phyloP scores from a whole-genome alignment of 768 basidiomycete species.

The Phlegmacium glaucopus region DNA sequence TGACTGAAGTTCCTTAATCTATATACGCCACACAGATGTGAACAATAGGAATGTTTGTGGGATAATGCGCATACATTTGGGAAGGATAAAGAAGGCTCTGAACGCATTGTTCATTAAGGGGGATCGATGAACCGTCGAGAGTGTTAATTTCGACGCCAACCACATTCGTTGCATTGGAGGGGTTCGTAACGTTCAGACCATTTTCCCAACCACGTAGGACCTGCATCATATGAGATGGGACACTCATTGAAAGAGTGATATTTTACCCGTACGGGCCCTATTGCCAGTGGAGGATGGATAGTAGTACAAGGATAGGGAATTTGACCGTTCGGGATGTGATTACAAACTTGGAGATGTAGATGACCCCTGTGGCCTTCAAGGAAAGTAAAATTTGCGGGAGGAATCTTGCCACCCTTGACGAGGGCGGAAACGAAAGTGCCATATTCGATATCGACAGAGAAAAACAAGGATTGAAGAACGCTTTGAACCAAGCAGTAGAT shows the following conservation, averaged over 20 bases:
- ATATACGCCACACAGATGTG: neutral
- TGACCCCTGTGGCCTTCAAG: slow-evolving; percentile 25
- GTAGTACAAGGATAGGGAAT: slow-evolving; percentile 28
- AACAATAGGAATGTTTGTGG: slow-evolving; percentile 29
- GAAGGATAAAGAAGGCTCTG: slow-evolving; percentile 40
- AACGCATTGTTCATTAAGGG: slow-evolving; percentile 38
- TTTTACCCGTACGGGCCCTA: neutral
- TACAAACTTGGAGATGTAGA: slow-evolving; percentile 40
- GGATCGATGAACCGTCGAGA: slow-evolving; percentile 11
- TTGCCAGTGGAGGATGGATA: slow-evolving; percentile 33
- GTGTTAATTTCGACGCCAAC: slow-evolving; percentile 25
- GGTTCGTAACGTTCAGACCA: slow-evolving; percentile 13
- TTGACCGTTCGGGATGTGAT: slow-evolving; percentile 38
- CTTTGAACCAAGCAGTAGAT: slow-evolving; percentile 51
- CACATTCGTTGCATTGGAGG: slow-evolving; percentile 7
- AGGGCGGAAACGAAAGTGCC: slow-evolving; percentile 33
- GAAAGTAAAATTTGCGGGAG: slow-evolving; percentile 32
- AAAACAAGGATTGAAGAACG: slow-evolving; percentile 46
- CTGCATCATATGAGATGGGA: neutral
- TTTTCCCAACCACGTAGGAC: slow-evolving; percentile 8
- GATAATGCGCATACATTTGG: slow-evolving; percentile 41
- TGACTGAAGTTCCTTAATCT: slow-evolving; percentile 42
- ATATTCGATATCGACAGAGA: slow-evolving; percentile 41
- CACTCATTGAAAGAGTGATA: neutral
- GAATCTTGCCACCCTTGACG: slow-evolving; percentile 32